Percentiles rank a stretch among this genome's conserved stretches.
These are phyloP conservation scores for Botrytis galanthina DNA, from an alignment of 2,329 filamentous ascomycete genomes.

Conservation along the genomic window DNA sequence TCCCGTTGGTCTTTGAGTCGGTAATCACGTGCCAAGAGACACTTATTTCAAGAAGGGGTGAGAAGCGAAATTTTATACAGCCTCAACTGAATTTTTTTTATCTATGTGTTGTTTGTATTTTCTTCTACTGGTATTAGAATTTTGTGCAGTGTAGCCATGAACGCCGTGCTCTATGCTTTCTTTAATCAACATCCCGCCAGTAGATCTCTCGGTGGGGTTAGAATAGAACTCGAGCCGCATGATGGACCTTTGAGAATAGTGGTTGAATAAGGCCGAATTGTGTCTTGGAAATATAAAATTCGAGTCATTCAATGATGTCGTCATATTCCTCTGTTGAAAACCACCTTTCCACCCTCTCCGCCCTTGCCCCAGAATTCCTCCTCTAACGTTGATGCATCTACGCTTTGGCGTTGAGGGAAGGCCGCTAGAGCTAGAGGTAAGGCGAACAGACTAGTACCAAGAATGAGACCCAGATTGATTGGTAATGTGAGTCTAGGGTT, in stretches of 20 bases:
- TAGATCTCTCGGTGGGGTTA: neutral
- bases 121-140: neutral
- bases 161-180: neutral
- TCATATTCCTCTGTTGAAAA: conserved; percentile 92
- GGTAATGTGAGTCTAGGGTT: conserved; percentile 76
- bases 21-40: neutral
- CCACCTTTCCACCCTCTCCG: conserved; percentile 78
- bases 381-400: conserved; percentile 74
- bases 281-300: conserved; percentile 1
- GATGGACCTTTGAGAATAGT: neutral
- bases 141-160: neutral
- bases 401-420: conserved; percentile 87
- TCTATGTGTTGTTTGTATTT: neutral
- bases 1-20: neutral
- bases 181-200: neutral
- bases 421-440: conserved; percentile 85
- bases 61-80: neutral
- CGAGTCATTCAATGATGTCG: neutral
- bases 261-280: neutral
- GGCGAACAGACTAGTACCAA: conserved; percentile 82
- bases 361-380: conserved; percentile 81
- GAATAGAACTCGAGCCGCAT: conserved; percentile 10
- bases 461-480: conserved; percentile 82
- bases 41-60: neutral
- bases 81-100: neutral